Evolutionary conservation across 2,329 filamentous ascomycete genomes (phyloP), one percentile per base, ranked within the genome.

Genomic region (Falciphora oryzae): DNA sequence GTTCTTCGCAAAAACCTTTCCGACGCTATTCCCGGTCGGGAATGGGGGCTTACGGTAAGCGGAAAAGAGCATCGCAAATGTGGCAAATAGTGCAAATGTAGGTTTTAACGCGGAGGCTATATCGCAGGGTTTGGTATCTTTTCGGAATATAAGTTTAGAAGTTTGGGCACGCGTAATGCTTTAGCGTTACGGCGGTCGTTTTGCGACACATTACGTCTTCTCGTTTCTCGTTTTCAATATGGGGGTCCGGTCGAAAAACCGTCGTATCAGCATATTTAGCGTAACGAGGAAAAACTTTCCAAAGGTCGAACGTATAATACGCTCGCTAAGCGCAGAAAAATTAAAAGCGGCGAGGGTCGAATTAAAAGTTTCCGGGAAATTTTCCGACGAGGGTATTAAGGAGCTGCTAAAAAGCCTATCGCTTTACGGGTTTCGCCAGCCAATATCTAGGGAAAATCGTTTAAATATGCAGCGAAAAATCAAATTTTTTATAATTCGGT

Each of bases 151-250:
- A 50, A 50, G 44, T 22, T 50, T 50, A 50, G 22, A 50, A 22
- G 44, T 22, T 50, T 50, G 22, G 22, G 44, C 22, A 50, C 44
- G 44, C 44, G 44, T 50, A 50, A 50, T 50, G 22, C 44, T 50
- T 50, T 50, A 50, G 44, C 44, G 44, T 50, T 50, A 50, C 44
- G 44, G 44, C 44, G 44, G 44, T 50, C 44, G 44, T 50, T 50
- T 50, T 50, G 22, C 44, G 44, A 50, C 22, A 50, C 22, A 50
- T 22, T 50, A 50, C 44, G 44, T 50, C 44, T 50, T 50, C 44
- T 50, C 44, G 44, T 50, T 50, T 22, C 44, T 50, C n/a, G n/a
- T n/a, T n/a, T n/a, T n/a, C n/a, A n/a, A n/a, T n/a, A n/a, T n/a
- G n/a, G n/a, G n/a, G n/a, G 44, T 50, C 22, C 44, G 44, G 44